phyloP scores from a whole-genome alignment of 371 early-diverging fungal genomes.

The Zopfochytrium polystomum region DNA sequence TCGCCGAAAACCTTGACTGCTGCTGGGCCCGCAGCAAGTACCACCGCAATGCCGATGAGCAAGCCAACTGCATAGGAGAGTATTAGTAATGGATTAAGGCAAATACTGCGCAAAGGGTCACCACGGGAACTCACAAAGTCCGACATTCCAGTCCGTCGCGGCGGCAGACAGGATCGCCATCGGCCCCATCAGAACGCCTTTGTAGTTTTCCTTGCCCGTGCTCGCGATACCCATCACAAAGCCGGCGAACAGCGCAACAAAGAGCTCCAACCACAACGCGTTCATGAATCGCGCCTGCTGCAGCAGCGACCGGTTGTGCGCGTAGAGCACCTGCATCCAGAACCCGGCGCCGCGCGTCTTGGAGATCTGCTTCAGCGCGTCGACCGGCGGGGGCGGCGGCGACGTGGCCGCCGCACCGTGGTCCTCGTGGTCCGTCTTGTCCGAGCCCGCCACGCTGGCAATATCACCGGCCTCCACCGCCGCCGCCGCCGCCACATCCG shows the following conservation, averaged over 20 bases:
- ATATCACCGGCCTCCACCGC: neutral
- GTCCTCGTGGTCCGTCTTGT: neutral
- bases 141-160: conserved; percentile 21
- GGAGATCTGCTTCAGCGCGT: neutral
- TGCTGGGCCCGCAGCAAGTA: conserved; percentile 37
- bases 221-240: conserved; percentile 23
- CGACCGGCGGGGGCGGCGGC: neutral
- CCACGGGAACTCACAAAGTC: neutral
- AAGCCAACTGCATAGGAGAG: conserved; percentile 15
- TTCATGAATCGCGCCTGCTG: conserved; percentile 17
- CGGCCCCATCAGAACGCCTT: conserved; percentile 17
- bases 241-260: conserved; percentile 24
- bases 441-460: neutral
- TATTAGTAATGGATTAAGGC: conserved; percentile 10
- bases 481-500: neutral
- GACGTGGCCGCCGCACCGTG: no score
- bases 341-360: conserved; percentile 21
- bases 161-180: neutral
- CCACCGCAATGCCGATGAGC: conserved; percentile 40
- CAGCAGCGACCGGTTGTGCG: conserved; percentile 8
- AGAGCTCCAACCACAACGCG: conserved; percentile 18
- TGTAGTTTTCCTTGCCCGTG: conserved; percentile 22
- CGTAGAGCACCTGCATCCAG: conserved; percentile 11
- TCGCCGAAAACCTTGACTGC: conserved; percentile 46
- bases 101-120: conserved; percentile 13